Conservation (phyloP, 768 basidiomycete species). For the Cyathus striatus region DNA sequence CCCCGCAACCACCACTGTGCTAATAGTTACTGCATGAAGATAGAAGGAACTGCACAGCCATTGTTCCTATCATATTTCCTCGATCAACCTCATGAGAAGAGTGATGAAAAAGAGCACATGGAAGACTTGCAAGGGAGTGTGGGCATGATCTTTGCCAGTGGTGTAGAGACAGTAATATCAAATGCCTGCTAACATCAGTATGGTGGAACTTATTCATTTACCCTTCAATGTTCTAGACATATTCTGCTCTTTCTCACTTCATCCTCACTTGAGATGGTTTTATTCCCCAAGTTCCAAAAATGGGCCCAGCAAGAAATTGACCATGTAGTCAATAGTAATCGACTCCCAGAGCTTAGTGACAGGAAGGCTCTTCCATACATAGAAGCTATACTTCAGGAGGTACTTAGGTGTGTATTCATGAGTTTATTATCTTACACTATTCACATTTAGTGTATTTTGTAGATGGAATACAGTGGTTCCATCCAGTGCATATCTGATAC, state of each 20-base stretch:
- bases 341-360: conserved; percentile 21
- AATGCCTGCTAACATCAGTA: background rate
- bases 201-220: background rate
- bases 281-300: conserved; percentile 17
- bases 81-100: conserved; percentile 4
- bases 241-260: conserved; percentile 11
- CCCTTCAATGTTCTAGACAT: conserved; percentile 4
- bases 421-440: background rate
- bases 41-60: conserved; percentile 10
- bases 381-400: conserved; percentile 18
- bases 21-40: conserved; percentile 3
- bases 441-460: background rate
- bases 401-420: conserved; percentile 11
- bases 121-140: conserved; percentile 16
- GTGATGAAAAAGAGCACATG: background rate
- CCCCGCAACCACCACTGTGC: background rate
- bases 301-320: conserved; percentile 25
- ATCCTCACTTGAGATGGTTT: conserved; percentile 23
- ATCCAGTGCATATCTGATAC: conserved; percentile 12
- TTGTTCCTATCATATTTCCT: conserved; percentile 9
- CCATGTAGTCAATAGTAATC: conserved; percentile 9
- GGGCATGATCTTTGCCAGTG: conserved; percentile 29
- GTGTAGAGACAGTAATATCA: conserved; percentile 26
- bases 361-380: conserved; percentile 18
- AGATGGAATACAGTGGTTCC: conserved; percentile 14